Conservation (phyloP, 2,329 filamentous ascomycete species). For the Neurospora sp. region DNA sequence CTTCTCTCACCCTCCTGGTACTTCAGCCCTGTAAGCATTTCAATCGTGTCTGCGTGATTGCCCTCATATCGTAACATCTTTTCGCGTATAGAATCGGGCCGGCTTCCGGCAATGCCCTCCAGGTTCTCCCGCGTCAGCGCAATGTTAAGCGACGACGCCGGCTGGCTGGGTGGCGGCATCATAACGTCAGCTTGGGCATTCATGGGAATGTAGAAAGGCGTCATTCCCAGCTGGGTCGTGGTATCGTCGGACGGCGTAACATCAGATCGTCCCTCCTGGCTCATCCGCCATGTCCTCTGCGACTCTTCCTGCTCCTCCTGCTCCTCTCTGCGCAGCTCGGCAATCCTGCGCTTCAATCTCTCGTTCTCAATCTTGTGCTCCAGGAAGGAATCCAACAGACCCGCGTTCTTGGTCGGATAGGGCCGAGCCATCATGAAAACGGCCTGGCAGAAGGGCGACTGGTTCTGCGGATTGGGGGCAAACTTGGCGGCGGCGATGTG, state of each 20-base stretch:
- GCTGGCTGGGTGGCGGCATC: constrained; percentile 59
- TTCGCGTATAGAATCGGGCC: constrained; percentile 67
- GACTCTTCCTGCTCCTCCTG: constrained; percentile 65
- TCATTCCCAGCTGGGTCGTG: constrained; percentile 15
- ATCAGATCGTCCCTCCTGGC: constrained; percentile 46
- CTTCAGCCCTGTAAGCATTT: constrained; percentile 81
- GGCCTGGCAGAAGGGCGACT: constrained; percentile 67
- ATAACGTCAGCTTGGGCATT: constrained; percentile 14
- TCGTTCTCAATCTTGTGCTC: constrained; percentile 98
- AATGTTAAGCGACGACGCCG: constrained; percentile 48
- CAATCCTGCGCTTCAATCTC: constrained; percentile 71
- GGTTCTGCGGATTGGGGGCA: constrained; percentile 51
- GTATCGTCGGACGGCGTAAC: constrained; percentile 39
- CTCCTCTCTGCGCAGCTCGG: constrained; percentile 77
- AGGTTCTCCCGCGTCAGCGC: constrained; percentile 72
- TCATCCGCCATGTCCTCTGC: constrained; percentile 49
- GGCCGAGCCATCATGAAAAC: constrained; percentile 90
- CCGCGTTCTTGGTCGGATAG: constrained; percentile 81
- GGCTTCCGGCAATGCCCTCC: constrained; percentile 57
- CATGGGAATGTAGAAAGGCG: constrained; percentile 2
- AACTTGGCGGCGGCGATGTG: constrained; percentile 67
- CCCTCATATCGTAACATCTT: constrained; percentile 79
- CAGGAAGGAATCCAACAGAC: constrained; percentile 80
- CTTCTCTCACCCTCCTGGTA: constrained; percentile 86
- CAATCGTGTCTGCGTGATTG: constrained; percentile 74